Percentiles rank a stretch among this genome's conserved stretches.
phyloP scores from a whole-genome alignment of 345 rosid species.

The Conringia planisiliqua region DNA sequence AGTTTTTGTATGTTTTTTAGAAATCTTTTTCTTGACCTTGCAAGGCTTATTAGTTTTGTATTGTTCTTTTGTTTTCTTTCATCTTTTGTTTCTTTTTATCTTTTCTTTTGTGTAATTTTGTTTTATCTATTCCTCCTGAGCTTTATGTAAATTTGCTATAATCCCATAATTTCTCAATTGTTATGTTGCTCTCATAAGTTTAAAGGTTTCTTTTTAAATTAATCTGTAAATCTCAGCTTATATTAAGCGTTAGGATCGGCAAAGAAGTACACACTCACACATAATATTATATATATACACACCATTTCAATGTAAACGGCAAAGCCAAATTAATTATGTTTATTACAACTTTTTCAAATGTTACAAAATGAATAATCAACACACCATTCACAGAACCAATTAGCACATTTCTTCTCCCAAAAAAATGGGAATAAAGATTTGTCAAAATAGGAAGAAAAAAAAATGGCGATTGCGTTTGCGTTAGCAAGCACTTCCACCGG shows the following conservation, averaged over 20 bases:
- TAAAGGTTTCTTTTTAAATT: not conserved
- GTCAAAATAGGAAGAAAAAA: not conserved
- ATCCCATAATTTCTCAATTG: not conserved
- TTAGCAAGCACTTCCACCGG: conserved; percentile 62
- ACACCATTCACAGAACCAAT: conserved; percentile 22
- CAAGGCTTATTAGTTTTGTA: conserved; percentile 40
- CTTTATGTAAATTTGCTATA: conserved; percentile 25
- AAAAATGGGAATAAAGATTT: not conserved
- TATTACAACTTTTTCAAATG: conserved; percentile 11
- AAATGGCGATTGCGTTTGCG: not conserved
- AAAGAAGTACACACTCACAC: not conserved
- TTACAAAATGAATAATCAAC: conserved; percentile 27
- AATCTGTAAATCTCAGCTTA: not conserved
- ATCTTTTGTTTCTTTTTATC: not conserved
- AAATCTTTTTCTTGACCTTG: conserved; percentile 65
- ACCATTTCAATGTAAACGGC: not conserved
- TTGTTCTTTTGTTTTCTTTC: not conserved
- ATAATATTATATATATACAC: not conserved
- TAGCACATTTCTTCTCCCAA: conserved; percentile 14
- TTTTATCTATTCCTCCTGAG: conserved; percentile 41
- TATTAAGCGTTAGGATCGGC: not conserved
- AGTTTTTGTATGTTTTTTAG: not conserved
- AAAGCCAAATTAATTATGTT: conserved; percentile 6
- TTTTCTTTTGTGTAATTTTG: not conserved
- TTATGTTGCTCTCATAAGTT: not conserved